Evolutionary conservation across 192 early-diverging fungal genomes (phyloP).

Genomic region (Paraglomus brasilianum): DNA sequence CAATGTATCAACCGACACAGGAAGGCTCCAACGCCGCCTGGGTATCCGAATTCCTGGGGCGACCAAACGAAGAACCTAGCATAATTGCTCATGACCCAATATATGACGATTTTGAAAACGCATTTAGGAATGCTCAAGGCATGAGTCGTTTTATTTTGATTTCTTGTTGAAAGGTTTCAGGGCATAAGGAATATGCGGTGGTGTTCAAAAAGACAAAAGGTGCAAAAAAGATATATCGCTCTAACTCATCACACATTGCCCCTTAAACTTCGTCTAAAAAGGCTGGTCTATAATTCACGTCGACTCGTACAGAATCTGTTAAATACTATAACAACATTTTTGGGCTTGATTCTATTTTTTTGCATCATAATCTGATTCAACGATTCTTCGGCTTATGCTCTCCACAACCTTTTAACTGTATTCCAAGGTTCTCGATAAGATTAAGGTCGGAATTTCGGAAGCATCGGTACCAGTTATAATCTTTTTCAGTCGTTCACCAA

Average conservation of each 20-base stretch:
- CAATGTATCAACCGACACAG: constrained; percentile 40
- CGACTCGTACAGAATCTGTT: too few relatives aligned
- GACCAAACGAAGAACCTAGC: constrained; percentile 36
- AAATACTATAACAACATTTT: too few relatives aligned
- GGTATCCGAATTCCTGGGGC: constrained; percentile 66
- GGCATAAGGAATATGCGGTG: too few relatives aligned
- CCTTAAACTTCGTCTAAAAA: background rate
- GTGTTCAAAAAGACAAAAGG: constrained; percentile 27
- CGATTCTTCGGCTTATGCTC: background rate
- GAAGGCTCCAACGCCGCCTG: constrained; percentile 47
- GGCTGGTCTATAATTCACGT: background rate
- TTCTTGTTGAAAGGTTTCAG: constrained; percentile 40
- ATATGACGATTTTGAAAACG: constrained; percentile 51
- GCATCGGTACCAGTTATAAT: background rate
- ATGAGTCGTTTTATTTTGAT: constrained; percentile 45
- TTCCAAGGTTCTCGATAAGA: too few relatives aligned
- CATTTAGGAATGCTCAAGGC: constrained; percentile 32
- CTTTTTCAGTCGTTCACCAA: background rate
- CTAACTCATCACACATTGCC: background rate
- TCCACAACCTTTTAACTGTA: too few relatives aligned
- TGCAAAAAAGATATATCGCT: background rate
- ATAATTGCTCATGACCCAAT: constrained; percentile 33
- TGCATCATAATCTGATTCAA: too few relatives aligned
- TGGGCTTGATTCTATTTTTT: too few relatives aligned
- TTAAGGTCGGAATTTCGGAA: background rate